Percentiles rank a stretch among this genome's conserved stretches.
Conservation (phyloP, 768 basidiomycete genomes). For the Mycena amicta region DNA sequence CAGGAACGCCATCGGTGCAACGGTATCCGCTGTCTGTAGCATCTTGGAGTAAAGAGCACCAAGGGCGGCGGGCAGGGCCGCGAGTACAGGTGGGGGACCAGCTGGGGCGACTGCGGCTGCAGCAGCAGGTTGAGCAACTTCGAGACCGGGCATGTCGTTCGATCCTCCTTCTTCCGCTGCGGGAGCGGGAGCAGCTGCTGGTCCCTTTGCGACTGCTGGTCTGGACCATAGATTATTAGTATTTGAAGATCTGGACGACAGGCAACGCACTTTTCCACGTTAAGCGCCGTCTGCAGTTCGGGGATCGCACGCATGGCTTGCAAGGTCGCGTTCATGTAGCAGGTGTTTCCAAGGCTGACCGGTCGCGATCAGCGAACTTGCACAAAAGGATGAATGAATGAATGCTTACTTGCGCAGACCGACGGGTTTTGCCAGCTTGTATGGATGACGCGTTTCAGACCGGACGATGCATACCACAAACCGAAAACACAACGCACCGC, state of each 20-base stretch:
- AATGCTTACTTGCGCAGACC: conserved; percentile 71
- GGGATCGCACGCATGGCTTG: conserved; percentile 94
- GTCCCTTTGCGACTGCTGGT: background rate
- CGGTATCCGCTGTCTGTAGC: conserved; percentile 72
- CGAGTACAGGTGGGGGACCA: conserved; percentile 38
- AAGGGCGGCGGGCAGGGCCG: conserved; percentile 52
- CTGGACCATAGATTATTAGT: too few species aligned
- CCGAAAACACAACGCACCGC: conserved; percentile 56
- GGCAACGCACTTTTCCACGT: conserved; percentile 45
- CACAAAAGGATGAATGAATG: too few species aligned
- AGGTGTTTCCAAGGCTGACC: conserved; percentile 83
- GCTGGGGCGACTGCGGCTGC: conserved; percentile 15
- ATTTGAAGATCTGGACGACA: too few species aligned
- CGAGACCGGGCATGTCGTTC: conserved; percentile 4
- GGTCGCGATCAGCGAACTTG: too few species aligned
- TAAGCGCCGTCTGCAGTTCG: conserved; percentile 77
- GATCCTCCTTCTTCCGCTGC: background rate
- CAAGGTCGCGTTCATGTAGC: conserved; percentile 96
- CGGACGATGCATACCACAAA: conserved; percentile 6
- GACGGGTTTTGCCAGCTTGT: conserved; percentile 82
- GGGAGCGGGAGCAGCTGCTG: too few species aligned
- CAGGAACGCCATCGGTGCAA: conserved; percentile 73
- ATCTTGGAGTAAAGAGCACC: conserved; percentile 75
- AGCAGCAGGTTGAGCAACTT: conserved; percentile 10
- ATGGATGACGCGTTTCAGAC: conserved; percentile 10